Evolutionary conservation across 768 basidiomycete genomes (phyloP).

Genomic region (Serendipita sp.): DNA sequence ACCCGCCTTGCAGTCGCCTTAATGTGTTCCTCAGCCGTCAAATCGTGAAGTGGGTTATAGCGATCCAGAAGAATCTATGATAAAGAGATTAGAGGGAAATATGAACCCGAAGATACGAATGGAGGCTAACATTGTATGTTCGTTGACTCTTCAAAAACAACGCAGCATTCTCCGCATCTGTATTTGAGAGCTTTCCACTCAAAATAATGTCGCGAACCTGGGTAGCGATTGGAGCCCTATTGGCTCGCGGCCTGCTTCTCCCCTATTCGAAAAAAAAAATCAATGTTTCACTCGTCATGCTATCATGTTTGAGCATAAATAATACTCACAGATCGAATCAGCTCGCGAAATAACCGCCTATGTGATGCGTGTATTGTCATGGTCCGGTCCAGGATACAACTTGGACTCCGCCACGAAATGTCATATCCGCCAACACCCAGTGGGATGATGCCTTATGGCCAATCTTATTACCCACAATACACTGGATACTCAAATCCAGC

Average conservation of each 20-base stretch:
- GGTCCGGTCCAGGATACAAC: background rate
- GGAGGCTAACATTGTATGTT: conserved; percentile 2
- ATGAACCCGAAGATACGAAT: background rate
- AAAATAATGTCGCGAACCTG: background rate
- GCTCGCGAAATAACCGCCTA: background rate
- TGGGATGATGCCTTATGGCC: background rate
- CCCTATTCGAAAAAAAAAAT: background rate
- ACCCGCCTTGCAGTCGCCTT: conserved; percentile 47
- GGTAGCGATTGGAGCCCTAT: background rate
- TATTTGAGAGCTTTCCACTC: background rate
- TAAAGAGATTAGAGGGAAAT: background rate
- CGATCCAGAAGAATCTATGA: conserved; percentile 57
- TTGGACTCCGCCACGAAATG: background rate
- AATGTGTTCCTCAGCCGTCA: conserved; percentile 65
- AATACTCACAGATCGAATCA: background rate
- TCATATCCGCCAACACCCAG: background rate
- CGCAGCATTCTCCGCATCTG: background rate
- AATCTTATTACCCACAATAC: background rate
- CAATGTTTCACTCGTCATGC: background rate
- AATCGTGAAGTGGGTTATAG: conserved; percentile 73
- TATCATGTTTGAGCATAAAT: background rate
- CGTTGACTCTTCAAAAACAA: conserved; percentile 8
- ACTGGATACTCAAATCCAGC: background rate
- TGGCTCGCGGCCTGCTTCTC: background rate
- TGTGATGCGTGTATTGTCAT: background rate